A percentile compares a stretch with the other conserved stretches of the same genome.
phyloP scores from a whole-genome alignment of 2,329 filamentous ascomycete species.

The Ophiostoma ips region DNA sequence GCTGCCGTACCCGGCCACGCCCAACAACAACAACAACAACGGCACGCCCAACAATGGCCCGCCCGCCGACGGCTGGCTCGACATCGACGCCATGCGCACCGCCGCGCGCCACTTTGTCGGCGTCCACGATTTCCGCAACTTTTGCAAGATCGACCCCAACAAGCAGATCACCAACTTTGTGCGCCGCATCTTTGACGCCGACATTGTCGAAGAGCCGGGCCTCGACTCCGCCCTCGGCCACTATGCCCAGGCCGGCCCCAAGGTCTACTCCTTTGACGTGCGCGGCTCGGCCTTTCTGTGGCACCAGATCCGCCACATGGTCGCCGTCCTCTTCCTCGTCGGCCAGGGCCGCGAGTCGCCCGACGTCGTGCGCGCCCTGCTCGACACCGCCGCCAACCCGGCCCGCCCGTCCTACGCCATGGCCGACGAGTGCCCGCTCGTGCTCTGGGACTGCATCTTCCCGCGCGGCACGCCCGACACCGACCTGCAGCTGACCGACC shows the following conservation, averaged over 20 bases:
- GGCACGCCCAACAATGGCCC: no score
- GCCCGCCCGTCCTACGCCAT: conserved; percentile 78
- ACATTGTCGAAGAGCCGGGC: conserved; percentile 56
- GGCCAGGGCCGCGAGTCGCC: conserved; percentile 77
- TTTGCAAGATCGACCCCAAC: conserved; percentile 82
- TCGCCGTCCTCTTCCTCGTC: conserved; percentile 81
- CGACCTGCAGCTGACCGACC: neutral
- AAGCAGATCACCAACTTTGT: conserved; percentile 82
- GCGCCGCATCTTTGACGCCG: conserved; percentile 64
- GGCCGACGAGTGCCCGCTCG: conserved; percentile 77
- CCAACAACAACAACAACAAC: no score
- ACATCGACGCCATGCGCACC: conserved; percentile 73
- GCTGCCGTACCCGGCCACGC: conserved; percentile 39
- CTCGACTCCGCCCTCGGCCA: conserved; percentile 41
- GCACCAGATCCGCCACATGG: conserved; percentile 95
- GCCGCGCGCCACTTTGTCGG: conserved; percentile 73
- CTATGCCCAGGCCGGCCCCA: conserved; percentile 33
- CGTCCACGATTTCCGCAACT: conserved; percentile 86
- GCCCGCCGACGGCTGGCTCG: conserved; percentile 59
- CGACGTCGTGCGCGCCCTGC: conserved; percentile 55
- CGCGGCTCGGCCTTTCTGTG: conserved; percentile 88
- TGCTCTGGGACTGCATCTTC: conserved; percentile 94
- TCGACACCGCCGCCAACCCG: conserved; percentile 59
- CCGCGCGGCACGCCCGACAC: conserved; percentile 26
- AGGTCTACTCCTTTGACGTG: conserved; percentile 78